Base-by-base conservation (phyloP, 2,329 filamentous ascomycete genomes). In the Pseudodiploospora longispora region DNA sequence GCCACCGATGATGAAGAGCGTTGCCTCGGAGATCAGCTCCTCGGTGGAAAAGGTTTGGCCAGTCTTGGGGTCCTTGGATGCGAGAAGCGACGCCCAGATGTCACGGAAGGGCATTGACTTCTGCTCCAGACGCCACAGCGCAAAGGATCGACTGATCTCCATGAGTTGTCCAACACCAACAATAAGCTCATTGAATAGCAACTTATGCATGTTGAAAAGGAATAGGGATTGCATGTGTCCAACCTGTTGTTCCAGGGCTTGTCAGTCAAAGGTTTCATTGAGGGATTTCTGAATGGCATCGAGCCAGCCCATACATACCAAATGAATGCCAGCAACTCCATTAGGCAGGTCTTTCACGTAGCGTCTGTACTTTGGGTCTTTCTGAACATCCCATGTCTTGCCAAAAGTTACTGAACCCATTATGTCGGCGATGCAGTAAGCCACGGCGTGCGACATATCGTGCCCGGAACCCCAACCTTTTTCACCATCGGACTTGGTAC, bases 391-490 rank as follows among this genome's bases (percentile, higher is more conserved):
- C 42, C 46, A 50, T 9, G 46, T 48, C 31, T 40, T 42, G 6
- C 46, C 46, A 41, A 48, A 48, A 7, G 48, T 48, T 30, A 50
- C 38, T n/a, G 41, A 50, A 31, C 48, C 48, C 48, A 48, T 50
- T 6, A 50, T 50, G 29, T 50, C 46, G 30, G 48, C 42, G 32
- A 50, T 48, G 19, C 46, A 48, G 30, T 45, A 48, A 27, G 42
- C 46, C 19, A 50, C 39, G n/a, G 36, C 30, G 27, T 40, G 41
- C 2, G 42, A 42, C 42, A 50, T 45, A 27, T 50, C 46, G 12
- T 48, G 42, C 8, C 41, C 39, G 4, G 27, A 27, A 29, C 46
- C 43, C 48, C 48, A 50, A 30, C 48, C 46, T 6, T 36, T 6
- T 12, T 50, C 40, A 19, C 42, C 46, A 27, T 40, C 35, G 8